Conservation (phyloP, 1,139 yeast species). For the Saccharomyces hybrid region DNA sequence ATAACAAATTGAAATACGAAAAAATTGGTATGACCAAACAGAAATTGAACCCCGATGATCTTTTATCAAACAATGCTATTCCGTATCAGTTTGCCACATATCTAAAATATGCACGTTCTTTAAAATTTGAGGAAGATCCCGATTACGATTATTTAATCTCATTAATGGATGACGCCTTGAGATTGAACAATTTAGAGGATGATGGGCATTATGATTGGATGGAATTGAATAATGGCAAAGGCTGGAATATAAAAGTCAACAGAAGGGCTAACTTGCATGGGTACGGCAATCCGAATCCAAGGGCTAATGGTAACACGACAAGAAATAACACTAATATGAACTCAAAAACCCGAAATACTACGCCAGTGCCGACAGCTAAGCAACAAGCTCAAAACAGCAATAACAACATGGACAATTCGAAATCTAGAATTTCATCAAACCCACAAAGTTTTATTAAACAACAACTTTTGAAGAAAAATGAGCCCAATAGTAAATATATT, state of each 20-base stretch:
- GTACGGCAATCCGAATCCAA: slow-evolving; percentile 38
- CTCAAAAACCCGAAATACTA: slow-evolving; percentile 2
- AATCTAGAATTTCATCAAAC: not conserved
- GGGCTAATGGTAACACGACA: slow-evolving; percentile 12
- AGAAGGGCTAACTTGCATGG: slow-evolving; percentile 89
- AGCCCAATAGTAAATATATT: not conserved
- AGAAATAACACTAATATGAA: slow-evolving; percentile 7
- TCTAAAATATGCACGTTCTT: slow-evolving; percentile 70
- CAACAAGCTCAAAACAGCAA: not conserved
- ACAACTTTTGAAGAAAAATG: not conserved
- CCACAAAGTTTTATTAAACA: not conserved
- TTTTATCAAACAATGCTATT: slow-evolving; percentile 50
- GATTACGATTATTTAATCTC: slow-evolving; percentile 78
- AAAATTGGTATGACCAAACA: slow-evolving; percentile 93
- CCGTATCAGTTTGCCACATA: slow-evolving; percentile 86
- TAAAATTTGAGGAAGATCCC: slow-evolving; percentile 91
- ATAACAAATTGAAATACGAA: slow-evolving; percentile 92
- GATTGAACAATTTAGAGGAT: slow-evolving; percentile 61
- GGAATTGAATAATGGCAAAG: slow-evolving; percentile 83
- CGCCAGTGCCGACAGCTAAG: not conserved
- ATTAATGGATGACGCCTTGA: slow-evolving; percentile 66
- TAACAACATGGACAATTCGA: not conserved
- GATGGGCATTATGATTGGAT: slow-evolving; percentile 94
- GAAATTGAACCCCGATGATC: slow-evolving; percentile 67
- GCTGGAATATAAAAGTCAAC: slow-evolving; percentile 79